A percentile compares a stretch with the other conserved stretches of the same genome.
Evolutionary conservation across 2,329 filamentous ascomycete species (phyloP).

Genomic region (Pseudogymnoascus sp.): DNA sequence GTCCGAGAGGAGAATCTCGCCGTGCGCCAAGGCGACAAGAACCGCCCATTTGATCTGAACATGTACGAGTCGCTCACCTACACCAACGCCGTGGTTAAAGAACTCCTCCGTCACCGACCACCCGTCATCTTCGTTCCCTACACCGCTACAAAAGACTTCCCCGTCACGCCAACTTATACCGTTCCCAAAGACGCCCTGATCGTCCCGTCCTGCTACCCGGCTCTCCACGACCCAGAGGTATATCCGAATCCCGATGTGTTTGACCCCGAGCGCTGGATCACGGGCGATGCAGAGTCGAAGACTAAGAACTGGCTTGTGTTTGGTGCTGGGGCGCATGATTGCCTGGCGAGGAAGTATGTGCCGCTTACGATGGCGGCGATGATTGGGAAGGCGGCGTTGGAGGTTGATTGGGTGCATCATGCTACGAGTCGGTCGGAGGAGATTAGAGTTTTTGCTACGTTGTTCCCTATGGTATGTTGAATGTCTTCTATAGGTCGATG

Average conservation of each 20-base stretch:
- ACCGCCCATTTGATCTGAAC: slow-evolving; percentile 32
- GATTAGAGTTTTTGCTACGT: slow-evolving; percentile 25
- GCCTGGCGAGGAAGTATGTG: slow-evolving; percentile 40
- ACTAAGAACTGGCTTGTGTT: slow-evolving; percentile 47
- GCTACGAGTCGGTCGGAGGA: slow-evolving; percentile 40
- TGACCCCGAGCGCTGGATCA: slow-evolving; percentile 44
- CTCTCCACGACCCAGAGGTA: slow-evolving; percentile 39
- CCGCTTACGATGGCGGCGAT: slow-evolving; percentile 42
- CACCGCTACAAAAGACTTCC: slow-evolving; percentile 38
- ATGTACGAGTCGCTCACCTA: slow-evolving; percentile 43
- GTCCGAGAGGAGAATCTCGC: slow-evolving; percentile 40
- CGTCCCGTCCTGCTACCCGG: slow-evolving; percentile 42
- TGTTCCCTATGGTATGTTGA: neutral
- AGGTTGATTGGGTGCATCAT: slow-evolving; percentile 42
- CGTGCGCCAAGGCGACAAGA: slow-evolving; percentile 34
- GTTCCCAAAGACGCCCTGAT: slow-evolving; percentile 41
- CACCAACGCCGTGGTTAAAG: slow-evolving; percentile 44
- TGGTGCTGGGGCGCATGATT: slow-evolving; percentile 42
- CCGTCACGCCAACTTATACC: slow-evolving; percentile 39
- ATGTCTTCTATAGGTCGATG: neutral
- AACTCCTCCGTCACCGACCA: slow-evolving; percentile 42
- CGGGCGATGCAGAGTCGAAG: slow-evolving; percentile 40
- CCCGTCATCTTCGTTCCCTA: slow-evolving; percentile 48
- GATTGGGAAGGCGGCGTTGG: slow-evolving; percentile 43
- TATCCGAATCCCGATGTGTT: slow-evolving; percentile 40